Evolutionary conservation across 2,329 filamentous ascomycete genomes (phyloP), one percentile per base, ranked within the genome.

Genomic region (Pseudohalonectria lignicola): DNA sequence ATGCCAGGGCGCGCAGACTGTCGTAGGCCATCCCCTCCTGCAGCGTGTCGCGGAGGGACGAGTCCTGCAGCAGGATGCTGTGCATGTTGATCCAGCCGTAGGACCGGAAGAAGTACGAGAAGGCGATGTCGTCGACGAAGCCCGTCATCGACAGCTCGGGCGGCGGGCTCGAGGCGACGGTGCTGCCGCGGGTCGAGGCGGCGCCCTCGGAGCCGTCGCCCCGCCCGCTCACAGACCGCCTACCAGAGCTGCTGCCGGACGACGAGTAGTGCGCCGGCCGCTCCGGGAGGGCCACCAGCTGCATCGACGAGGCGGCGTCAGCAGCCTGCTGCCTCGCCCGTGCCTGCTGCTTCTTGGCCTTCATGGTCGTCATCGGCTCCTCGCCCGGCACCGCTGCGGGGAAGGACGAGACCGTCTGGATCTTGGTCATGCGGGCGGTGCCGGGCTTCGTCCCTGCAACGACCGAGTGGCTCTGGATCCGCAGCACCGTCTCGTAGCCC

Each of bases 81-180:
- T 50, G 48, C 44, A 53, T 50, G 41, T 49, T 49, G 40, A 51
- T 51, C 50, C 50, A 53, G 28, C 49, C 46, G 23, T 52, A 52
- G 9, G 50, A 44, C 15, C 47, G 42, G 31, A 52, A 53, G 37
- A 53, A 50, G 45, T 52, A 51, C 28, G 47, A 47, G 16, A 50
- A 45, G 3, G 50, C 43, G 41, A 52, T 48, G 39, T 52, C 45
- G 39, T 53, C 48, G 37, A 48, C 41, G 18, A 53, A 52, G 11
- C 48, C 46, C 1, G 38, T 39, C 4, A 53, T 39, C 38, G 44
- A 47, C 36, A 50, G 40, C 28, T 47, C 45, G 5, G 23, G 40
- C 3, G 44, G 43, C 17, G 39, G 38, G 10, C 19, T 20, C 16
- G 29, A 25, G 26, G 13, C 35, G 4, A 15, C n/a, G 31, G 25